Conservation (phyloP, 495 filamentous ascomycete genomes). For the Penicillium paxilli region DNA sequence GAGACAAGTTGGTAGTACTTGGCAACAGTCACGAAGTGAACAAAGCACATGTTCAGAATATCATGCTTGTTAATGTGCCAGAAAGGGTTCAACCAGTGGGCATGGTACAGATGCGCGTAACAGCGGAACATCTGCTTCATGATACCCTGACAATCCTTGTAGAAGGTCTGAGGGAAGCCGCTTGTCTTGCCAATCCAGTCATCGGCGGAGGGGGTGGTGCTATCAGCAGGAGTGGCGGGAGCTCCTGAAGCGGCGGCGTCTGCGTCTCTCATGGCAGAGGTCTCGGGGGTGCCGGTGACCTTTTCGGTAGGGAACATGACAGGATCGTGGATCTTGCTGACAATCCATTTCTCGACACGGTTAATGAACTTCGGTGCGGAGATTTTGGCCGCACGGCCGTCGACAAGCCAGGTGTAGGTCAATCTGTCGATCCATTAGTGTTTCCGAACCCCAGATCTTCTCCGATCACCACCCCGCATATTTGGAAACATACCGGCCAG, state of each 20-base stretch:
- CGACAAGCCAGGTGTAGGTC: slow-evolving; percentile 83
- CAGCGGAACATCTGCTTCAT: slow-evolving; percentile 97
- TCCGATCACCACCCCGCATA: slow-evolving; percentile 6
- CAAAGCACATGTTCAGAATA: slow-evolving; percentile 92
- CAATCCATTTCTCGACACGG: slow-evolving; percentile 91
- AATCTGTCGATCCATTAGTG: slow-evolving; percentile 52
- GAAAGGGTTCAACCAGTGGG: slow-evolving; percentile 78
- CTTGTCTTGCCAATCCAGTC: slow-evolving; percentile 86
- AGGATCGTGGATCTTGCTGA: slow-evolving; percentile 83
- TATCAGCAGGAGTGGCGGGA: slow-evolving; percentile 46
- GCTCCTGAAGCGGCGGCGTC: slow-evolving; percentile 55
- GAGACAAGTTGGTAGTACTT: slow-evolving; percentile 80
- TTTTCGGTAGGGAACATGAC: slow-evolving; percentile 83
- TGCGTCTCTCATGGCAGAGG: slow-evolving; percentile 61
- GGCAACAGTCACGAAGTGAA: slow-evolving; percentile 87
- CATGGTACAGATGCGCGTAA: slow-evolving; percentile 88
- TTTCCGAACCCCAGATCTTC: slow-evolving; percentile 4
- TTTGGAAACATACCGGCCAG: slow-evolving; percentile 72
- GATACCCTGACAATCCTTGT: slow-evolving; percentile 83
- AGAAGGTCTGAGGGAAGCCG: slow-evolving; percentile 84
- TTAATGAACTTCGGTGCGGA: slow-evolving; percentile 85
- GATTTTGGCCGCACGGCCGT: slow-evolving; percentile 59
- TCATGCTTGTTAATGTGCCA: slow-evolving; percentile 82
- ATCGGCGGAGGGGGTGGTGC: slow-evolving; percentile 45
- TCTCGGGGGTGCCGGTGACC: slow-evolving; percentile 52